Evolutionary conservation across 768 basidiomycete genomes (phyloP), one percentile per base, ranked within the genome.

Genomic region (Artomyces pyxidatus): DNA sequence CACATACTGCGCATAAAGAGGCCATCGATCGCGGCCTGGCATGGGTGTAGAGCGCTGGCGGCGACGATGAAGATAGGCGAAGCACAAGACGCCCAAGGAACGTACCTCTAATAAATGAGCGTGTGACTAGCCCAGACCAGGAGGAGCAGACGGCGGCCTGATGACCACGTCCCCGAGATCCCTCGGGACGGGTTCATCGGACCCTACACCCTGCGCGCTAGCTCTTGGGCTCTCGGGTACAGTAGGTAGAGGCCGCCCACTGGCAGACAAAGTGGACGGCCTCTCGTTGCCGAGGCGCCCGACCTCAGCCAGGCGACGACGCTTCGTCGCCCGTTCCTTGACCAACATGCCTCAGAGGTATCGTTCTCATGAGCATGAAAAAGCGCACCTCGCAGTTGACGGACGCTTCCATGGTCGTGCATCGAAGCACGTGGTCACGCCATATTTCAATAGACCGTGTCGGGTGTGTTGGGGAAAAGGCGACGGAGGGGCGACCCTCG

Each of bases 391-490:
- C 54, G 19, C 28, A 26, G 29, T 32, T 28, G 35, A 26, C 43
- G n/a, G 48, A 28, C 42, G 19, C 23, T 45, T 42, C 52, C 14
- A 43, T 26, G 6, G 38, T 12, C 16, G 52, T 43, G 43, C 37
- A 56, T 29, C 45, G 56, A 23, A 35, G 43, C 23, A 77, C 70
- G 38, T 66, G 64, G 45, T 68, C 69, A 22, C 70, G 65, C 77
- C 77, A 79, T 47, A 65, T 58, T 38, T 71, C 68, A 29, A 73
- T 72, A 10, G 61, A 68, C 10, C 53, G 48, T 16, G 56, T 55
- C 9, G 59, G 55, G 41, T 66, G 58, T 19, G 54, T 47, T 6
- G 52, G 52, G 23, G 32, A 58, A 26, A 54, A 58, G 8, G 60
- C 55, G 22, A 58, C 53, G 4, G 54, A 55, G 4, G 32, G 47